Percentiles rank a stretch among this genome's conserved stretches.
Evolutionary conservation across 2,329 filamentous ascomycete species (phyloP).

Genomic region (Chaetomium globosum): DNA sequence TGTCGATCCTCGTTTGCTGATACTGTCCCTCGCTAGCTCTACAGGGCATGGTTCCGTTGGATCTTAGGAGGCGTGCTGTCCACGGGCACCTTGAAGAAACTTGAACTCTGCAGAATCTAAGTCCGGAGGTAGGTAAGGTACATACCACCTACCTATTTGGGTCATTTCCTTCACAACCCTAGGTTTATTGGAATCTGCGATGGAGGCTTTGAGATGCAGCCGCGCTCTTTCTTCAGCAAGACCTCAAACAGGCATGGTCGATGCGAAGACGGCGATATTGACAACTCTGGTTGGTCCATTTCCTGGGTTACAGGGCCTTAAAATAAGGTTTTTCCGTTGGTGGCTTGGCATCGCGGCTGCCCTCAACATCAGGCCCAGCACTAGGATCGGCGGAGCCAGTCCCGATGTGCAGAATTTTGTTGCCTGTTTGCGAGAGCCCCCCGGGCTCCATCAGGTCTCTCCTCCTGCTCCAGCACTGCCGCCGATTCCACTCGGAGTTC

Average conservation of each 20-base stretch:
- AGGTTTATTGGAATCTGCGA: too few species aligned
- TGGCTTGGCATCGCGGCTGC: conserved; percentile 21
- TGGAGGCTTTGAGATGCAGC: neutral
- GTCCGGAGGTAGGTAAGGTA: neutral
- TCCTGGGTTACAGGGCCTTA: neutral
- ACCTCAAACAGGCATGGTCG: neutral
- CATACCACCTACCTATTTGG: neutral
- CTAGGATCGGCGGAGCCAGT: conserved; percentile 20
- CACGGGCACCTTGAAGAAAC: neutral
- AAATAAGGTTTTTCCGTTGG: conserved; percentile 27
- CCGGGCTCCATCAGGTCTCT: conserved; percentile 3
- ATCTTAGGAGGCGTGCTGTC: neutral
- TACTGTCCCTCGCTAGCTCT: neutral
- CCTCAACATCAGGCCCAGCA: conserved; percentile 11
- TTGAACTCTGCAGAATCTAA: neutral
- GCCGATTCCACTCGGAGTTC: neutral
- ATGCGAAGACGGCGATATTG: neutral
- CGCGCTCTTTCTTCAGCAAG: neutral
- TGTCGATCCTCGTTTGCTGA: conserved; percentile 9
- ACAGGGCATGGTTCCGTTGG: neutral
- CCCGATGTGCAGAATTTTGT: conserved; percentile 27
- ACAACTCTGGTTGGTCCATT: conserved; percentile 1
- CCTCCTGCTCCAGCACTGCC: conserved; percentile 1
- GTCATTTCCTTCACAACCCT: neutral
- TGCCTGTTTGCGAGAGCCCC: conserved; percentile 24